Evolutionary conservation across 2,329 filamentous ascomycete genomes (phyloP).

Genomic region (Gnomoniopsis sp.): DNA sequence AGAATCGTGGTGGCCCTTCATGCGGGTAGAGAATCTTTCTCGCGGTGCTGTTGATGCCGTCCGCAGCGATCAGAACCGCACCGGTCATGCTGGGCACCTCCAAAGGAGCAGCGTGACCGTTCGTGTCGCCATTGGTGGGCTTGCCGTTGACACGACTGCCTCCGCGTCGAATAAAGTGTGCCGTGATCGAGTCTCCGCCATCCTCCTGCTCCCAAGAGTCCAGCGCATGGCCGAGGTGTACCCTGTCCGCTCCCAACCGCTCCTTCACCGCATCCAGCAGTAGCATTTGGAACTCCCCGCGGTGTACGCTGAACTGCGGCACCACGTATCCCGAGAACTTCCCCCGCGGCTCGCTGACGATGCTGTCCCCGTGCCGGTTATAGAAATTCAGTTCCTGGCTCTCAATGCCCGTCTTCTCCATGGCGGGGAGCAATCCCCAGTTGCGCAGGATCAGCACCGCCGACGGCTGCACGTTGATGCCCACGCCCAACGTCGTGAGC

Average conservation of each 20-base stretch:
- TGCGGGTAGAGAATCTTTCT: slow-evolving; percentile 37
- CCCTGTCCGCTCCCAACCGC: slow-evolving; percentile 32
- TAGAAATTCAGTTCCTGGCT: slow-evolving; percentile 42
- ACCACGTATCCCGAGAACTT: slow-evolving; percentile 37
- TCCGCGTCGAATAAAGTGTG: slow-evolving; percentile 29
- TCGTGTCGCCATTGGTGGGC: not conserved
- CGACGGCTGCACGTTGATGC: slow-evolving; percentile 44
- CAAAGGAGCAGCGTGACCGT: slow-evolving; percentile 20
- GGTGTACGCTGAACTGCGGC: slow-evolving; percentile 42
- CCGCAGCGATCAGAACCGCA: slow-evolving; percentile 36
- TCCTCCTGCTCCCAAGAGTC: slow-evolving; percentile 32
- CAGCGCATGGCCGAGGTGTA: slow-evolving; percentile 38
- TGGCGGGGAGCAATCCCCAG: slow-evolving; percentile 35
- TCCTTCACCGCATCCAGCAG: slow-evolving; percentile 38
- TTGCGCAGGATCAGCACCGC: slow-evolving; percentile 42
- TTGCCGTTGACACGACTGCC: not conserved
- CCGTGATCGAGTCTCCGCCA: slow-evolving; percentile 30
- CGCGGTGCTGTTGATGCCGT: slow-evolving; percentile 42
- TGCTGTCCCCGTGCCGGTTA: slow-evolving; percentile 38
- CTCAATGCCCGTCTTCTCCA: slow-evolving; percentile 37
- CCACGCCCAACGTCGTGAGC: slow-evolving; percentile 40
- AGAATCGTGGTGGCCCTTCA: slow-evolving; percentile 41
- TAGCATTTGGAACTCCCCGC: slow-evolving; percentile 42
- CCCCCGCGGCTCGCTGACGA: slow-evolving; percentile 39
- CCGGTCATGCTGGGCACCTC: slow-evolving; percentile 28